Base-by-base conservation (phyloP, 2,329 filamentous ascomycete species). In the Ophiocordyceps sinensis region DNA sequence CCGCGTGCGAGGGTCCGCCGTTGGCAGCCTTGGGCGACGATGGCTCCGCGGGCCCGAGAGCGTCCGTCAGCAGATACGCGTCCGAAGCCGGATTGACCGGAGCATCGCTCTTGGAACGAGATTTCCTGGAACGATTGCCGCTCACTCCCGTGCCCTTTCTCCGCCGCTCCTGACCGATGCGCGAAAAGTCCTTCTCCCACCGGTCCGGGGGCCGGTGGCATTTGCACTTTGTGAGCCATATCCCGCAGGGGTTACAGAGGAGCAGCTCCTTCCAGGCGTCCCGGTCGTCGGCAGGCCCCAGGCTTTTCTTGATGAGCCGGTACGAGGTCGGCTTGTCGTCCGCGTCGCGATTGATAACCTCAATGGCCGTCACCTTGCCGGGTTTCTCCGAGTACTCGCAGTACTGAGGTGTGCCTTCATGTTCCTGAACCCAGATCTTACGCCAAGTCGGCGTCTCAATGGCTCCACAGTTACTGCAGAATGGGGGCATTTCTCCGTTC, bases 381-480 rank as follows among this genome's bases (percentile, higher is more conserved):
- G 82, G 79, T 51, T 81, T 80, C 44, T 83, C 78, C 0, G 80
- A 84, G 41, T 81, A 77, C 44, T 85, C 77, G 37, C 84, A 71
- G 44, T 80, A 75, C 3, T 74, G 70, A 1, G 86, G 85, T 28
- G 71, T 70, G 1, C 85, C 87, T 14, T 75, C 66, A 37, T 80
- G 71, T 8, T 84, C 71, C 53, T 86, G 85, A n/a, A 79, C 78
- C 71, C 82, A 95, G 12, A 91, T 85, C 54, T 89, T 91, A 45
- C 91, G 79, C 91, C 91, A 98, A 0, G 89, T 95, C 0, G 89
- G 85, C 1, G 91, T 98, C 52, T 96, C 85, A 43, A 98, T 94
- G 7, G 87, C 84, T 6, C 91, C 91, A 52, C 91, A 98, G 52
- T 96, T 94, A 47, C 76, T 76, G 58, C 91, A 98, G 54, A 81